phyloP scores from a whole-genome alignment of 1,139 yeast genomes.

The Taphrina confusa region DNA sequence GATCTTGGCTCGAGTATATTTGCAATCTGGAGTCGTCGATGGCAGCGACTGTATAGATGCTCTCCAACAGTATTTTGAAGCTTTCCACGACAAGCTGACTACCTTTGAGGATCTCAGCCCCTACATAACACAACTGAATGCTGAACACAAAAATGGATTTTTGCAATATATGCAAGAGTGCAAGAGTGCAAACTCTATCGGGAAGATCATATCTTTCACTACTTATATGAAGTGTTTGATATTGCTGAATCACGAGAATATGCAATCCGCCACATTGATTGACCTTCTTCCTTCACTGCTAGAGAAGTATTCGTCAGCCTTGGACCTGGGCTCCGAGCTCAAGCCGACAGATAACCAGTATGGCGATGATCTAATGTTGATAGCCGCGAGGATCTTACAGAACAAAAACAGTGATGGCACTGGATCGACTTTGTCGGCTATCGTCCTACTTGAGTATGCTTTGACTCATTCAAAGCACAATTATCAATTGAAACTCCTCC shows the following conservation, averaged over 20 bases:
- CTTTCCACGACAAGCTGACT: conserved; percentile 57
- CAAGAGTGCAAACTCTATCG: too few species aligned
- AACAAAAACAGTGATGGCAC: conserved; percentile 30
- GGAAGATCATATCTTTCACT: not conserved
- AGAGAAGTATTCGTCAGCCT: conserved; percentile 48
- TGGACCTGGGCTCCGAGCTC: conserved; percentile 47
- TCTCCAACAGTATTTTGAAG: conserved; percentile 51
- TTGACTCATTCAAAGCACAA: conserved; percentile 60
- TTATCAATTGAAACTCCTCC: conserved; percentile 68
- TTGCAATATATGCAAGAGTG: conserved; percentile 14
- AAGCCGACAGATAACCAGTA: conserved; percentile 63
- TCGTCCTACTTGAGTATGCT: conserved; percentile 55
- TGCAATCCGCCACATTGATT: not conserved
- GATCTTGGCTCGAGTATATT: not conserved
- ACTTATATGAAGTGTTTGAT: not conserved
- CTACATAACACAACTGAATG: conserved; percentile 44
- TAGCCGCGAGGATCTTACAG: conserved; percentile 50
- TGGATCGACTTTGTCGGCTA: conserved; percentile 46
- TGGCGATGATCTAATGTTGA: conserved; percentile 64
- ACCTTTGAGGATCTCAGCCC: conserved; percentile 60
- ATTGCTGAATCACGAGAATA: not conserved
- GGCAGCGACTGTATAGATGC: conserved; percentile 40
- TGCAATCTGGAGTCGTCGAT: not conserved
- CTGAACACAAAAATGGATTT: conserved; percentile 25
- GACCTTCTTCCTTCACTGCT: conserved; percentile 43